Percentiles rank a stretch among this genome's conserved stretches.
Evolutionary conservation across 2,329 filamentous ascomycete genomes (phyloP).

Genomic region (Fusarium fujikuroi): DNA sequence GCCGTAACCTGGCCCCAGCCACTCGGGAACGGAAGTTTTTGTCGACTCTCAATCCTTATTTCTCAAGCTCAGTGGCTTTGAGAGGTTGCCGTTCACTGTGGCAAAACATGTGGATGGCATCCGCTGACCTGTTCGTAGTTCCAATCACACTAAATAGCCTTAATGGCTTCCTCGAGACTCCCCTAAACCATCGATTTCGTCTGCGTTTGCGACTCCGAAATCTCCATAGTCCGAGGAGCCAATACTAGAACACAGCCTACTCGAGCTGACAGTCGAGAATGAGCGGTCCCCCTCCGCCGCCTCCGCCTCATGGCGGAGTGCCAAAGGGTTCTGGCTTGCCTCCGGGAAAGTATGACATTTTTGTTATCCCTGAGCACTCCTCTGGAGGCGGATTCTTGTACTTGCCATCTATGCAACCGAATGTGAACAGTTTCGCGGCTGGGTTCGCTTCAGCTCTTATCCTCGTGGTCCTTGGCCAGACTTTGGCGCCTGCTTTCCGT

Average conservation of each 20-base stretch:
- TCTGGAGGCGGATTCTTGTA: conserved; percentile 91
- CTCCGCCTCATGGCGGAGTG: conserved; percentile 85
- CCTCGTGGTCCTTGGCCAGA: conserved; percentile 76
- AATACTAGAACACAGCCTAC: conserved; percentile 18
- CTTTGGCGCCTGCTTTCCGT: conserved; percentile 77
- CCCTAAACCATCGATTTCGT: conserved; percentile 41
- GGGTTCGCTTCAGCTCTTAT: conserved; percentile 83
- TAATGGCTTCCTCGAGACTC: conserved; percentile 47
- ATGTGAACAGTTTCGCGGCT: conserved; percentile 90
- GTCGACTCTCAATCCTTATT: conserved; percentile 3
- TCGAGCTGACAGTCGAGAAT: conserved; percentile 49
- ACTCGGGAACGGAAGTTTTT: conserved; percentile 13
- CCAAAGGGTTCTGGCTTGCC: conserved; percentile 79
- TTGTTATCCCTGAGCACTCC: conserved; percentile 93
- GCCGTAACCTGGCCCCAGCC: conserved; percentile 29
- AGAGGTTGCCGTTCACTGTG: background rate
- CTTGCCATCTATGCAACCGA: conserved; percentile 86
- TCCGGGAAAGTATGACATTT: conserved; percentile 94
- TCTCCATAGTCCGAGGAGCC: conserved; percentile 19
- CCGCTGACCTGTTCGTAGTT: conserved; percentile 33
- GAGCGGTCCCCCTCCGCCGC: conserved; percentile 79
- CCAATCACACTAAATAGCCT: conserved; percentile 25
- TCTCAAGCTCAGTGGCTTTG: background rate
- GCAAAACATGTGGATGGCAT: background rate
- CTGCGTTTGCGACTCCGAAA: conserved; percentile 23